Evolutionary conservation across 192 early-diverging fungal genomes (phyloP).

Genomic region (Thamnidium elegans): DNA sequence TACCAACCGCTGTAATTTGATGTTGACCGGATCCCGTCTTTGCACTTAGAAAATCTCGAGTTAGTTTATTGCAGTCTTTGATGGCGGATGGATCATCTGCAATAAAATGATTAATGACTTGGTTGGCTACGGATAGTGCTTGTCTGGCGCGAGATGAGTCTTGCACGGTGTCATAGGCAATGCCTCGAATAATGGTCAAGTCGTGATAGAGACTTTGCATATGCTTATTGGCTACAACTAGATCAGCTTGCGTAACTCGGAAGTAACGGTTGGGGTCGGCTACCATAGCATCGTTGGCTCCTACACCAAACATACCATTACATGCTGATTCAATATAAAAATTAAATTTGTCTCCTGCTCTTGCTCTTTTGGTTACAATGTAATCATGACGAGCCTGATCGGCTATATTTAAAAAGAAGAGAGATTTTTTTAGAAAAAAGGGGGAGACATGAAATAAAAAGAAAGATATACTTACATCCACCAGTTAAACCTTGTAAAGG

Average conservation of each 20-base stretch:
- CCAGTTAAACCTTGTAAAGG: conserved; percentile 91
- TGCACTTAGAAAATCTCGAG: conserved; percentile 63
- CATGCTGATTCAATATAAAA: conserved; percentile 90
- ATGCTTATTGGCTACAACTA: conserved; percentile 64
- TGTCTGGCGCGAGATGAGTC: conserved; percentile 70
- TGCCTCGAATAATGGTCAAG: conserved; percentile 57
- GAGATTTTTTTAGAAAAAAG: background rate
- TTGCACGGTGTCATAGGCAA: conserved; percentile 66
- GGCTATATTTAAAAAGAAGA: conserved; percentile 25
- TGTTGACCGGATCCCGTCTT: conserved; percentile 61
- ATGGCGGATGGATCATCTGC: conserved; percentile 47
- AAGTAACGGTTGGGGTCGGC: conserved; percentile 68
- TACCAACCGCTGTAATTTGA: conserved; percentile 83
- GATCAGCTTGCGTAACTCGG: conserved; percentile 55
- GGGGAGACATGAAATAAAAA: background rate
- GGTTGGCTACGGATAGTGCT: conserved; percentile 76
- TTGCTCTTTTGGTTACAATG: conserved; percentile 40
- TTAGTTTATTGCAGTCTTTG: conserved; percentile 39
- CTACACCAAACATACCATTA: conserved; percentile 91
- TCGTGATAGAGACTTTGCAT: conserved; percentile 75
- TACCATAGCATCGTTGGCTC: conserved; percentile 48
- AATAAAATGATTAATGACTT: conserved; percentile 72
- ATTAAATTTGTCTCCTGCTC: conserved; percentile 50
- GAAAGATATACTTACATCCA: conserved; percentile 46
- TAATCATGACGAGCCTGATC: conserved; percentile 54